A percentile compares a stretch with the other conserved stretches of the same genome.
Conservation (phyloP, 371 early-diverging fungal genomes). For the Circinella umbellata region DNA sequence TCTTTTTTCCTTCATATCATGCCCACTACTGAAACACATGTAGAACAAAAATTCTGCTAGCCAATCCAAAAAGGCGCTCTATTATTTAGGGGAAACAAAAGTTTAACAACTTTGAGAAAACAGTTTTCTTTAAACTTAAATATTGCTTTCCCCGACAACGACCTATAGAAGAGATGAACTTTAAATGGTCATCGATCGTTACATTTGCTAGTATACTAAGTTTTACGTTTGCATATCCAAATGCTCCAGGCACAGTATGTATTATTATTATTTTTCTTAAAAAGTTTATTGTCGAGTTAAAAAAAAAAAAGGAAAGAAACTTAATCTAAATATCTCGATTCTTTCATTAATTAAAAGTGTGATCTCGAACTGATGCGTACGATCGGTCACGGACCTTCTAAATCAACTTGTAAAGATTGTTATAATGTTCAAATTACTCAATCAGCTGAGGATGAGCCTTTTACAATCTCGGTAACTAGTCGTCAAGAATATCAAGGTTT, state of each 20-base stretch:
- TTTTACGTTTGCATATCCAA: slow-evolving; percentile 29
- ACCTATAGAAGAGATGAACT: background rate
- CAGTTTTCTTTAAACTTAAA: no score
- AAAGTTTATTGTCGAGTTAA: no score
- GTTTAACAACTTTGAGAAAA: no score
- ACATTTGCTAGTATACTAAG: background rate
- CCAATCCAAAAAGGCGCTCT: no score
- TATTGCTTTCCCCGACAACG: background rate
- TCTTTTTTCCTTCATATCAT: no score
- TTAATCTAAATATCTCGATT: background rate
- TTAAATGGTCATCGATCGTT: slow-evolving; percentile 2
- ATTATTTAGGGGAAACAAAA: no score
- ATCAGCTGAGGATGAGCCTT: background rate
- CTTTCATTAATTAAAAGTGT: slow-evolving; percentile 29
- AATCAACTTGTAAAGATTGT: slow-evolving; percentile 43
- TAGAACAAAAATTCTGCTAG: no score
- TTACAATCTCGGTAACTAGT: slow-evolving; percentile 34
- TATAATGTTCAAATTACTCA: slow-evolving; percentile 32
- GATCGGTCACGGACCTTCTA: slow-evolving; percentile 52
- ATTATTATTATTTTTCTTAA: no score
- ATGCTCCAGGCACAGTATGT: slow-evolving; percentile 54
- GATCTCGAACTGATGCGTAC: slow-evolving; percentile 45
- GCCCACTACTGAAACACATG: no score
- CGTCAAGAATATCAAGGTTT: slow-evolving; percentile 44
- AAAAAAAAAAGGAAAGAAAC: no score